These are phyloP conservation scores for Bipolaris cookei DNA, from an alignment of 2,329 filamentous ascomycete genomes.

Conservation along the genomic window DNA sequence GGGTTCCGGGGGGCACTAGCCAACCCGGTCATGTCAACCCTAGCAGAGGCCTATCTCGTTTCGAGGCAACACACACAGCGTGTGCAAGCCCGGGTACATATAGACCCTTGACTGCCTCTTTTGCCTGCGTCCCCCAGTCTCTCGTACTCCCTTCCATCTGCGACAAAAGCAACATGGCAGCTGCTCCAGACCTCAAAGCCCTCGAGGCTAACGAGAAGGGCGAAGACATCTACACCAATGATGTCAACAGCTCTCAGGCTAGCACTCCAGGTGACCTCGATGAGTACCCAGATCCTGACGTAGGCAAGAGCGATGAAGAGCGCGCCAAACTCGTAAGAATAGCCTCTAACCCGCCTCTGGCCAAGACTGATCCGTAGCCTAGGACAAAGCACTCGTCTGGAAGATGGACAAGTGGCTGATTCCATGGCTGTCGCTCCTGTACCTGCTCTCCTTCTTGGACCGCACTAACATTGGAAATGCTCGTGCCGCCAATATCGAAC, in stretches of 20 bases:
- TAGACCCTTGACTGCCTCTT: conserved; percentile 34
- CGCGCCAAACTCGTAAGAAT: conserved; percentile 40
- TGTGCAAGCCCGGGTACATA: conserved; percentile 35
- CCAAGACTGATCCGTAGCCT: conserved; percentile 20
- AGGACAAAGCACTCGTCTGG: conserved; percentile 49
- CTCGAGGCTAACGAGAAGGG: conserved; percentile 34
- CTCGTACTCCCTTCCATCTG: conserved; percentile 21
- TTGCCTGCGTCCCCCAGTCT: conserved; percentile 23
- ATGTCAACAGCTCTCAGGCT: conserved; percentile 36
- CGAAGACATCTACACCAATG: conserved; percentile 30
- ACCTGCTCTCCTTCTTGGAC: conserved; percentile 51
- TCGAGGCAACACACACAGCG: conserved; percentile 15
- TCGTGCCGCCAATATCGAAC: conserved; percentile 45
- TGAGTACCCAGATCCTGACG: conserved; percentile 45
- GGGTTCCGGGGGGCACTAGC: conserved; percentile 36
- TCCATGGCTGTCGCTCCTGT: conserved; percentile 51
- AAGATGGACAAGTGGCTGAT: conserved; percentile 53
- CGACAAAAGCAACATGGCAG: conserved; percentile 37
- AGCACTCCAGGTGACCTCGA: conserved; percentile 37
- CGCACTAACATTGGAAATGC: conserved; percentile 56
- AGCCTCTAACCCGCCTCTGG: background rate
- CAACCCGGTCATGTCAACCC: conserved; percentile 27
- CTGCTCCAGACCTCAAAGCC: conserved; percentile 35
- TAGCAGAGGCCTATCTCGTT: conserved; percentile 13
- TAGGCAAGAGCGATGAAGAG: conserved; percentile 44